Evolutionary conservation across 139 green algal genomes (phyloP).

Genomic region (Chlorella ohadii): DNA sequence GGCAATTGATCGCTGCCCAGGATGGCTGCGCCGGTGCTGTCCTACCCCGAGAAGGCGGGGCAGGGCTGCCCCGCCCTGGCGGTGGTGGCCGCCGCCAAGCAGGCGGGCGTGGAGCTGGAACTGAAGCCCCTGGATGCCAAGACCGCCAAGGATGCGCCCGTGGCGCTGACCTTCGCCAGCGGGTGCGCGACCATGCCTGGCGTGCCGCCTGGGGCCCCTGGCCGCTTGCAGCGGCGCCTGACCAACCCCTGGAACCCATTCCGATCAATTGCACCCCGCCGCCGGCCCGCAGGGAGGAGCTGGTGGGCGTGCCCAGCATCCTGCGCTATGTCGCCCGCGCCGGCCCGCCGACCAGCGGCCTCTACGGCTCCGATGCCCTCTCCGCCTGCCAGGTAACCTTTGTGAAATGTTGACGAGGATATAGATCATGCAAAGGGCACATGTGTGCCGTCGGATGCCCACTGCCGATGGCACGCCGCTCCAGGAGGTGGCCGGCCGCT

Average conservation of each 20-base stretch:
- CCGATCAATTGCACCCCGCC: background rate
- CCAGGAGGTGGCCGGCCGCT: too few species aligned
- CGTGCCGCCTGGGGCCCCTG: background rate
- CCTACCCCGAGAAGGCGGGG: slow-evolving; percentile 22
- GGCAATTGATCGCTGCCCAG: background rate
- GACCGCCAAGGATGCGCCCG: slow-evolving; percentile 63
- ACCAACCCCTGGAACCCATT: background rate
- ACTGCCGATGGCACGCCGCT: too few species aligned
- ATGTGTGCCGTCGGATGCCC: too few species aligned
- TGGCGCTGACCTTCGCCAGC: slow-evolving; percentile 55
- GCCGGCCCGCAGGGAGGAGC: slow-evolving; percentile 64
- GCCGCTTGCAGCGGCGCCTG: background rate
- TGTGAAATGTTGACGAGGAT: too few species aligned
- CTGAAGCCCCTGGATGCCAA: slow-evolving; percentile 27
- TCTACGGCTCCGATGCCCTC: slow-evolving; percentile 64
- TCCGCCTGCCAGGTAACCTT: slow-evolving; percentile 59
- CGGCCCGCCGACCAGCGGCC: slow-evolving; percentile 2
- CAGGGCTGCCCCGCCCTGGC: slow-evolving; percentile 8
- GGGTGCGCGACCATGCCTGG: slow-evolving; percentile 50
- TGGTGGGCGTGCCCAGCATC: slow-evolving; percentile 68
- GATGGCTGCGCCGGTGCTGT: background rate
- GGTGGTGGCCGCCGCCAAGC: slow-evolving; percentile 38
- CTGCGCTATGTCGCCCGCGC: slow-evolving; percentile 75
- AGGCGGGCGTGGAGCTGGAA: slow-evolving; percentile 42
- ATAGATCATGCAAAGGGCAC: too few species aligned